Conservation (phyloP, 179 eudicot genomes). For the Silene noctiflora region DNA sequence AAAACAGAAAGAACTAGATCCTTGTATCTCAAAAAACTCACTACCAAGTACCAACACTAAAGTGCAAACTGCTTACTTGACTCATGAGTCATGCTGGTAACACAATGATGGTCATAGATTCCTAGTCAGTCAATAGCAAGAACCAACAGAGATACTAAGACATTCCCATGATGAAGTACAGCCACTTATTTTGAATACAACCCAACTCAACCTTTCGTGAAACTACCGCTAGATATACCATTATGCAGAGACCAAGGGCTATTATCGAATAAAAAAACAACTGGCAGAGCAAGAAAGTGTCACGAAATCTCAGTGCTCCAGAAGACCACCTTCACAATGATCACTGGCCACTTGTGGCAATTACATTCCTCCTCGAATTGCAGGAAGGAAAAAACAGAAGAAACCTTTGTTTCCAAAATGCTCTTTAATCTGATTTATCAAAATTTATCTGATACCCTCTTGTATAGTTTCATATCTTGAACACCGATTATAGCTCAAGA, state of each 20-base stretch:
- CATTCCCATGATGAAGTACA: background rate
- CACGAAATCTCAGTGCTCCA: too few relatives aligned
- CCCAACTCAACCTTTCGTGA: too few relatives aligned
- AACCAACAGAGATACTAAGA: background rate
- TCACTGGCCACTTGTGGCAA: too few relatives aligned
- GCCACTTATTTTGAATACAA: too few relatives aligned
- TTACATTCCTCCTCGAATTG: too few relatives aligned
- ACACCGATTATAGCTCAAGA: background rate
- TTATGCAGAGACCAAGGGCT: too few relatives aligned
- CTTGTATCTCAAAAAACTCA: background rate
- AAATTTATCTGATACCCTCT: background rate
- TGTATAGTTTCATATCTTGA: background rate
- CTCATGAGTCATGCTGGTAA: background rate
- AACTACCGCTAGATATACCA: too few relatives aligned
- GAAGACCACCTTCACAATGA: too few relatives aligned
- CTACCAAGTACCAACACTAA: background rate
- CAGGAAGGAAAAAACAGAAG: too few relatives aligned
- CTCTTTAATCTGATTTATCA: background rate
- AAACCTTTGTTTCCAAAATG: too few relatives aligned
- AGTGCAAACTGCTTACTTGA: background rate
- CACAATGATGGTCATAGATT: background rate
- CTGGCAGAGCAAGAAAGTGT: too few relatives aligned
- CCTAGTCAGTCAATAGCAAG: background rate
- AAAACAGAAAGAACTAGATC: background rate
- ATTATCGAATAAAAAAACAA: too few relatives aligned